These are phyloP conservation scores for Psilocybe tampanensis DNA, from an alignment of 768 basidiomycete species.

Conservation along the genomic window DNA sequence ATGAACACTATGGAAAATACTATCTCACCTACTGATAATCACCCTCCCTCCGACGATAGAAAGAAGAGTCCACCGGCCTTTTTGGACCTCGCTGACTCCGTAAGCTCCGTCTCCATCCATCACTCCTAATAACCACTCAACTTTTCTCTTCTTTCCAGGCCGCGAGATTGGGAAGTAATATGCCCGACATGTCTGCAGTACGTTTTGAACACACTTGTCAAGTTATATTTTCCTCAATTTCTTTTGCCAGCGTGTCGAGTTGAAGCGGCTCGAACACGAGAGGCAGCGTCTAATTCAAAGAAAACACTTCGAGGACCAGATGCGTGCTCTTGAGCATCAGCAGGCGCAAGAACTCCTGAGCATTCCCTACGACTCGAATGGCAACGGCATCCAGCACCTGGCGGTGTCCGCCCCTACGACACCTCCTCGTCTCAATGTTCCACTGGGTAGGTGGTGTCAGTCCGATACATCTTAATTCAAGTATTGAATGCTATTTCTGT, in stretches of 20 bases:
- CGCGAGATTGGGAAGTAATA: constrained; percentile 83
- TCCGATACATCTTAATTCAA: constrained; percentile 38
- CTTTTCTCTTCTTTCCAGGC: constrained; percentile 47
- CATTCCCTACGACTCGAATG: constrained; percentile 66
- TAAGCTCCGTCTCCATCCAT: constrained; percentile 39
- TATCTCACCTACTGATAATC: constrained; percentile 76
- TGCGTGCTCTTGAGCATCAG: constrained; percentile 90
- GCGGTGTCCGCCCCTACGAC: constrained; percentile 91
- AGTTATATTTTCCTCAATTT: constrained; percentile 5
- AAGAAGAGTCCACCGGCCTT: constrained; percentile 92
- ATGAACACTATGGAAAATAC: constrained; percentile 76
- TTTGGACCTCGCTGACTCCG: constrained; percentile 92
- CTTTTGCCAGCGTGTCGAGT: constrained; percentile 71
- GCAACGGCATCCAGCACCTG: constrained; percentile 64
- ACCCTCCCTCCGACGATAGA: constrained; percentile 63
- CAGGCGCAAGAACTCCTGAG: constrained; percentile 85
- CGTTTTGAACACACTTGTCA: constrained; percentile 31
- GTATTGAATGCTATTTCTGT: background rate
- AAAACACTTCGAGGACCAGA: constrained; percentile 94
- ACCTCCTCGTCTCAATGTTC: constrained; percentile 76
- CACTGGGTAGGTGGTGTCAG: constrained; percentile 65
- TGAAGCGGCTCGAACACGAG: constrained; percentile 91
- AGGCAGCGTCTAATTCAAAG: constrained; percentile 85
- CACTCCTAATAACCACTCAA: constrained; percentile 6
- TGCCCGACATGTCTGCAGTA: constrained; percentile 85